These are phyloP conservation scores for Backusella macrospora DNA, from an alignment of 192 early-diverging fungal species.

Conservation along the genomic window DNA sequence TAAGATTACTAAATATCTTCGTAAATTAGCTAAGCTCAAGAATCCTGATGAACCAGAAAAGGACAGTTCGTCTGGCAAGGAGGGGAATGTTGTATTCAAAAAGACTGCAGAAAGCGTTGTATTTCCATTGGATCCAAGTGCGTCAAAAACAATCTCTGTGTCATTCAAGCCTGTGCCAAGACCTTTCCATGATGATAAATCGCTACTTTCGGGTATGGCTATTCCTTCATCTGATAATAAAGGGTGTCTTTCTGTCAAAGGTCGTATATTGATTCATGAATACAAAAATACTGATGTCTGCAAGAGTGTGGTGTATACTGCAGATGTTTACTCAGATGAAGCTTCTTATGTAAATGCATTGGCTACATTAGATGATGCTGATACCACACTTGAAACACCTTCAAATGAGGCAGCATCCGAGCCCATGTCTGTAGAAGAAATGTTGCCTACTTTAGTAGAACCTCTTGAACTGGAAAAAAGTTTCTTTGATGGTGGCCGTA, in stretches of 20 bases:
- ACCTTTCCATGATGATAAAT: slow-evolving; percentile 31
- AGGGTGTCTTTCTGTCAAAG: slow-evolving; percentile 39
- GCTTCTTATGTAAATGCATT: slow-evolving; percentile 32
- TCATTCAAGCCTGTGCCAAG: slow-evolving; percentile 55
- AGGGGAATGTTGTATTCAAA: slow-evolving; percentile 42
- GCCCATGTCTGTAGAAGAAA: background rate
- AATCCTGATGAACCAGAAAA: slow-evolving; percentile 23
- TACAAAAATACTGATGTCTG: slow-evolving; percentile 82
- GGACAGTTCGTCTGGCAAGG: slow-evolving; percentile 11
- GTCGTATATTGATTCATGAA: slow-evolving; percentile 73
- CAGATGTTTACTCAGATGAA: slow-evolving; percentile 55
- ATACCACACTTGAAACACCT: background rate
- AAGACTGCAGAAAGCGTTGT: slow-evolving; percentile 64
- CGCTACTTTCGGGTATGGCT: background rate
- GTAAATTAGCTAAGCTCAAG: slow-evolving; percentile 67
- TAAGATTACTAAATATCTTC: slow-evolving; percentile 82
- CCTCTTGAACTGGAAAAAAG: slow-evolving; percentile 44
- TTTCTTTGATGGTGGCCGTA: slow-evolving; percentile 53
- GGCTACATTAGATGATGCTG: background rate
- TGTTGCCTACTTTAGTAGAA: slow-evolving; percentile 14
- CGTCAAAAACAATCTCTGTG: slow-evolving; percentile 66
- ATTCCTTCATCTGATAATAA: slow-evolving; percentile 6
- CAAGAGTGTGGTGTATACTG: slow-evolving; percentile 67
- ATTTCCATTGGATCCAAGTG: slow-evolving; percentile 68
- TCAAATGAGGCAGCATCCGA: background rate